phyloP scores from a whole-genome alignment of 257 asterid genomes.

The Coffea canephora region DNA sequence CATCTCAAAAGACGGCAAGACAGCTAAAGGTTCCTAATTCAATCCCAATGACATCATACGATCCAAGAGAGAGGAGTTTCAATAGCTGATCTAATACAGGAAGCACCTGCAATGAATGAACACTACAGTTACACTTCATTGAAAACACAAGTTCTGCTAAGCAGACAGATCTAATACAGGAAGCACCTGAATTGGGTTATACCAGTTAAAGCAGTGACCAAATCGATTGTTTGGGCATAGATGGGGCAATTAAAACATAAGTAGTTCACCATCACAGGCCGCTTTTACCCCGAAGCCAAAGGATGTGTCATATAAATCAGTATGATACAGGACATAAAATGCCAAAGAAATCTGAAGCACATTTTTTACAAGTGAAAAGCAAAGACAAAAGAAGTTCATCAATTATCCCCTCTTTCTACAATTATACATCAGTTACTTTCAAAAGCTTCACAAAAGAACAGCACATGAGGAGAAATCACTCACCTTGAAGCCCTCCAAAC shows the following conservation, averaged over 20 bases:
- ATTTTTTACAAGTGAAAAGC: conserved; percentile 5
- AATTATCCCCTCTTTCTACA: not conserved
- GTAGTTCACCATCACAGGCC: not conserved
- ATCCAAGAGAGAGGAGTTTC: too few relatives aligned
- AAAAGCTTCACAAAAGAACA: not conserved
- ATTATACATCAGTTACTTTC: conserved; percentile 3
- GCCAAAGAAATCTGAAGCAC: not conserved
- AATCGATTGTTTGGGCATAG: too few relatives aligned
- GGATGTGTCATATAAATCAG: not conserved
- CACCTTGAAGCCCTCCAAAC: not conserved
- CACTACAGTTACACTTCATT: not conserved
- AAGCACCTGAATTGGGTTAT: too few relatives aligned
- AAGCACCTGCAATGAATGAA: too few relatives aligned
- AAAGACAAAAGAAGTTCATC: not conserved
- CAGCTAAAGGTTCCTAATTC: too few relatives aligned
- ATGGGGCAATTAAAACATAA: not conserved
- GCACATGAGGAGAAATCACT: not conserved
- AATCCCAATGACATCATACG: too few relatives aligned
- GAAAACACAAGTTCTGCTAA: not conserved
- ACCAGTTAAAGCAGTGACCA: too few relatives aligned
- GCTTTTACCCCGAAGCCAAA: not conserved
- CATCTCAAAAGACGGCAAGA: too few relatives aligned
- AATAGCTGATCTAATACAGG: too few relatives aligned
- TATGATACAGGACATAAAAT: not conserved
- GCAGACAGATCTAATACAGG: not conserved